phyloP scores from a whole-genome alignment of 2,329 filamentous ascomycete genomes.

The Nigrospora oryzae region DNA sequence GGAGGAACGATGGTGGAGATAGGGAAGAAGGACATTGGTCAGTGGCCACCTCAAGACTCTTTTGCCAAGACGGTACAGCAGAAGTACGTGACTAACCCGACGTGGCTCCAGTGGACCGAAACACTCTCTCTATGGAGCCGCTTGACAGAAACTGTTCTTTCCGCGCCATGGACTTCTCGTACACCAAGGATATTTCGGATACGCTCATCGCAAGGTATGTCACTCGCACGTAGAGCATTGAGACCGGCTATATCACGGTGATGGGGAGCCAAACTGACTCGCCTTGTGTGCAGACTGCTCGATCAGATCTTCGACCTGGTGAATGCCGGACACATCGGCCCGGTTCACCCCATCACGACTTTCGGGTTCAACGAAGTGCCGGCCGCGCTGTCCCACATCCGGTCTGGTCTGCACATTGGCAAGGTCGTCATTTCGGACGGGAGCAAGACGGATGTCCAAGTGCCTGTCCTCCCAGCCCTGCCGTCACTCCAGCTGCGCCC shows the following conservation, averaged over 20 bases:
- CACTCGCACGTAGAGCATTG: background rate
- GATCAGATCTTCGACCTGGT: slow-evolving; percentile 7
- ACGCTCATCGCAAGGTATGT: slow-evolving; percentile 5
- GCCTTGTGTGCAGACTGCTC: background rate
- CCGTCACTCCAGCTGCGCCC: background rate
- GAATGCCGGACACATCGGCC: slow-evolving; percentile 3
- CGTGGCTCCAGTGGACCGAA: too few relatives aligned
- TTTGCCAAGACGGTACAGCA: too few relatives aligned
- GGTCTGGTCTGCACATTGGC: slow-evolving; percentile 6
- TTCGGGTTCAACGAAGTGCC: slow-evolving; percentile 3
- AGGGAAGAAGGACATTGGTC: slow-evolving; percentile 5
- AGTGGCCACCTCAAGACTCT: too few relatives aligned
- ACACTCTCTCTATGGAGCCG: slow-evolving; percentile 5
- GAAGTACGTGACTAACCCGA: too few relatives aligned
- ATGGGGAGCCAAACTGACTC: too few relatives aligned
- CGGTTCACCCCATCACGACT: slow-evolving; percentile 4
- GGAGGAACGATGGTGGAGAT: slow-evolving; percentile 5
- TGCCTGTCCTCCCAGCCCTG: background rate
- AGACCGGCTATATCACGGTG: too few relatives aligned
- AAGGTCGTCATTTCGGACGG: slow-evolving; percentile 5
- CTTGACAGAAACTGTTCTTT: slow-evolving; percentile 7
- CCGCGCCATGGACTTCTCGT: slow-evolving; percentile 3
- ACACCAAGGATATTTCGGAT: background rate
- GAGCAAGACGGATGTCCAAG: background rate
- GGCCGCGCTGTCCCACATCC: slow-evolving; percentile 5